A percentile compares a stretch with the other conserved stretches of the same genome.
Conservation (phyloP, 768 basidiomycete species). For the Kwoniella newhampshirensis region DNA sequence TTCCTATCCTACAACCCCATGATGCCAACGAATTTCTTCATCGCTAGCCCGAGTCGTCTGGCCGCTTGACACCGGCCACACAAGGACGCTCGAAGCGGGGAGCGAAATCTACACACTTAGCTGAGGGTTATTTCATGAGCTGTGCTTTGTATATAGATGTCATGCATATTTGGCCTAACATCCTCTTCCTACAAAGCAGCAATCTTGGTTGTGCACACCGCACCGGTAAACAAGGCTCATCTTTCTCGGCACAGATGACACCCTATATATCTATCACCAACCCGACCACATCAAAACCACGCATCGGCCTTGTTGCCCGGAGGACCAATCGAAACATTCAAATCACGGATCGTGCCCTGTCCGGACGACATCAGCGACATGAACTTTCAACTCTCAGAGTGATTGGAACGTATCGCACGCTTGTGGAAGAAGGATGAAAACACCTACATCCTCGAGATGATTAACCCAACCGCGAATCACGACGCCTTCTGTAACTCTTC, state of each 20-base stretch:
- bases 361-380: neutral
- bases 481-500: constrained; percentile 40
- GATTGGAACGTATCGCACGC: no score
- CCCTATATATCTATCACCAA: neutral
- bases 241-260: neutral
- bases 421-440: neutral
- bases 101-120: constrained; percentile 38
- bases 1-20: constrained; percentile 27
- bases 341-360: constrained; percentile 45
- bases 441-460: constrained; percentile 46
- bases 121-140: constrained; percentile 47
- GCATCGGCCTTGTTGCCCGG: constrained; percentile 28
- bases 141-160: constrained; percentile 4
- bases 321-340: constrained; percentile 42
- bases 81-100: constrained; percentile 30
- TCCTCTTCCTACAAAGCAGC: no score
- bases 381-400: no score
- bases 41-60: constrained; percentile 43
- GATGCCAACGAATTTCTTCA: constrained; percentile 52
- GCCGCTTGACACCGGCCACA: constrained; percentile 33
- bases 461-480: constrained; percentile 48
- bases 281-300: constrained; percentile 2
- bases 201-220: no score
- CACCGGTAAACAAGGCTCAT: no score
- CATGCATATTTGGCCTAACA: neutral